Evolutionary conservation across 2,329 filamentous ascomycete genomes (phyloP).

Genomic region (Fusarium sterilihyphosum): DNA sequence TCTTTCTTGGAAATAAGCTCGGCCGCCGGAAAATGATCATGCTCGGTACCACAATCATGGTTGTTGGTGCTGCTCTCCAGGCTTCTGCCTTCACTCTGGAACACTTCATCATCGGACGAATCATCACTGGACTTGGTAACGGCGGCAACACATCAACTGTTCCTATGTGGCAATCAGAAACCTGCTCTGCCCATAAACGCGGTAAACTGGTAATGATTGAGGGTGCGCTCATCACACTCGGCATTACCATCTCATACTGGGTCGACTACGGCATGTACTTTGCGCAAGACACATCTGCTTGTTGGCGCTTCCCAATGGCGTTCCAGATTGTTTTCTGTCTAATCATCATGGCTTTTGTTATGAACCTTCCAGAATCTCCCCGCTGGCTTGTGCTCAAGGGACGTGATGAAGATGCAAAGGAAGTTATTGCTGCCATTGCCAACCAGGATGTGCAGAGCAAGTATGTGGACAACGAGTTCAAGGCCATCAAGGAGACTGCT

Average conservation of each 20-base stretch:
- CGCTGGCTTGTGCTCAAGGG: constrained; percentile 59
- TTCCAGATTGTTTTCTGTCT: constrained; percentile 67
- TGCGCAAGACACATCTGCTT: constrained; percentile 49
- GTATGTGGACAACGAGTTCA: constrained; percentile 66
- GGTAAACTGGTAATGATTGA: constrained; percentile 71
- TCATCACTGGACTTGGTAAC: constrained; percentile 68
- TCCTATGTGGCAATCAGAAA: constrained; percentile 71
- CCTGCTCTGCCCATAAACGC: constrained; percentile 64
- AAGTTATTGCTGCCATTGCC: constrained; percentile 63
- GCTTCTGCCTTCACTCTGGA: constrained; percentile 63
- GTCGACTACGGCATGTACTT: constrained; percentile 68
- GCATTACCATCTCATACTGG: constrained; percentile 69
- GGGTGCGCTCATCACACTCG: constrained; percentile 65
- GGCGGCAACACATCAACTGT: constrained; percentile 66
- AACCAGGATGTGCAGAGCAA: constrained; percentile 64
- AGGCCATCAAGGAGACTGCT: constrained; percentile 73
- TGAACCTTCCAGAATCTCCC: constrained; percentile 64
- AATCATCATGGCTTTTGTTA: constrained; percentile 64
- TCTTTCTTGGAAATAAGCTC: constrained; percentile 71
- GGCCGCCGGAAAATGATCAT: constrained; percentile 69
- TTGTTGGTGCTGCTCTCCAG: constrained; percentile 69
- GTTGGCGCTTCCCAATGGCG: constrained; percentile 69
- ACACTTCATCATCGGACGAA: constrained; percentile 67
- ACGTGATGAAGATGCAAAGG: constrained; percentile 57
- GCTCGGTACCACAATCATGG: constrained; percentile 66